These are phyloP conservation scores for Mortierella sp. DNA, from an alignment of 371 early-diverging fungal genomes.

Conservation along the genomic window DNA sequence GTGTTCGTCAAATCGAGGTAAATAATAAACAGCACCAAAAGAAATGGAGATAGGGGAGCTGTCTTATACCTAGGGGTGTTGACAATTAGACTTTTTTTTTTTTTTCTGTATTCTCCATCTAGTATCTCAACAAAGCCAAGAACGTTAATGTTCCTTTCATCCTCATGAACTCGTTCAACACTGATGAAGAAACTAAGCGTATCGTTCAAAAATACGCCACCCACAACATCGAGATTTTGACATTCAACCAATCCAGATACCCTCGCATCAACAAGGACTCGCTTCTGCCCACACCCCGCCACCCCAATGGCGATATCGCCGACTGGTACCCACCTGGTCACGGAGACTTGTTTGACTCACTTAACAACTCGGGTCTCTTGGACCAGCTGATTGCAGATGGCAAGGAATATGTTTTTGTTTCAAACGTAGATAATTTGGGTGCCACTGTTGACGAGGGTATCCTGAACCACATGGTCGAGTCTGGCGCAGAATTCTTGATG, in stretches of 20 bases:
- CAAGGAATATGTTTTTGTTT: slow-evolving; percentile 99
- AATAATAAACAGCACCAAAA: background rate
- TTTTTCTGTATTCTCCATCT: slow-evolving; percentile 17
- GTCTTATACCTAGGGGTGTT: too few relatives aligned
- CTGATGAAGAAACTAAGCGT: slow-evolving; percentile 96
- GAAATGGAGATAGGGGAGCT: background rate
- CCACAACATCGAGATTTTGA: slow-evolving; percentile 92
- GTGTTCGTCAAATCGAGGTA: slow-evolving; percentile 98
- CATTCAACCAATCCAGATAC: slow-evolving; percentile 98
- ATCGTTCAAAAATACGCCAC: slow-evolving; percentile 97
- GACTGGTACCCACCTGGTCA: slow-evolving; percentile 98
- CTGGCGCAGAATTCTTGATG: slow-evolving; percentile 97
- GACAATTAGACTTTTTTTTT: background rate
- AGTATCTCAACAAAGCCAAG: slow-evolving; percentile 93
- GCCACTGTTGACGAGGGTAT: slow-evolving; percentile 98
- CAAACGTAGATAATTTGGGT: slow-evolving; percentile 99
- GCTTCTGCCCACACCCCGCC: slow-evolving; percentile 86
- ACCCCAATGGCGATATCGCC: slow-evolving; percentile 63
- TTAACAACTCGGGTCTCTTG: slow-evolving; percentile 94
- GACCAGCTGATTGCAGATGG: slow-evolving; percentile 97
- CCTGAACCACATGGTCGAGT: slow-evolving; percentile 91
- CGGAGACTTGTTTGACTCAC: slow-evolving; percentile 98
- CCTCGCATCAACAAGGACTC: slow-evolving; percentile 97
- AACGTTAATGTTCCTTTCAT: slow-evolving; percentile 96
- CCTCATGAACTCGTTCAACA: slow-evolving; percentile 99